These are phyloP conservation scores for Talaromyces amestolkiae DNA, from an alignment of 2,329 filamentous ascomycete species.

Conservation along the genomic window DNA sequence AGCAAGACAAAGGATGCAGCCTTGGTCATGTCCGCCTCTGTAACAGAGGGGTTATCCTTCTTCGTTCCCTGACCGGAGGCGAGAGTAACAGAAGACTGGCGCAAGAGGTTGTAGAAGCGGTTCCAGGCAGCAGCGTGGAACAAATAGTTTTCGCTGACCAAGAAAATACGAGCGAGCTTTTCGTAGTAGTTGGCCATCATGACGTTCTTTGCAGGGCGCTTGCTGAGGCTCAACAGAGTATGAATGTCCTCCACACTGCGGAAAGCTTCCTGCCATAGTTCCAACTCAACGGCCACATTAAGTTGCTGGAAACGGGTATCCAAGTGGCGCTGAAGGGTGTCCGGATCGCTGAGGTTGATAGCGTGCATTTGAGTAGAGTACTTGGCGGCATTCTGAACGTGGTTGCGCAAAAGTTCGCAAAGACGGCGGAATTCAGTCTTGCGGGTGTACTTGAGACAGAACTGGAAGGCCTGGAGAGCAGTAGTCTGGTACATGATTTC, in stretches of 20 bases:
- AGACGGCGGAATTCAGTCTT: conserved; percentile 99
- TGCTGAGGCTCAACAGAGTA: conserved; percentile 94
- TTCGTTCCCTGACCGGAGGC: conserved; percentile 85
- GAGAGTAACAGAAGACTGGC: conserved; percentile 80
- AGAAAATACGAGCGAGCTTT: conserved; percentile 96
- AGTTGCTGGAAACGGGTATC: conserved; percentile 98
- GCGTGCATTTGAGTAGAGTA: conserved; percentile 99
- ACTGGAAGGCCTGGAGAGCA: conserved; percentile 96
- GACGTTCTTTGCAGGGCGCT: conserved; percentile 94
- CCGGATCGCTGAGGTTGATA: conserved; percentile 96
- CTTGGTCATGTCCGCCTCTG: conserved; percentile 87
- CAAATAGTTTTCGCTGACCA: conserved; percentile 98
- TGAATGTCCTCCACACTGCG: conserved; percentile 98
- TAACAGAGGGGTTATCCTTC: conserved; percentile 87
- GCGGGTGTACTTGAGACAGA: conserved; percentile 95
- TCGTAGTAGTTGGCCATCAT: conserved; percentile 99
- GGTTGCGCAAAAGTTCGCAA: conserved; percentile 96
- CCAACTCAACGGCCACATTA: conserved; percentile 95
- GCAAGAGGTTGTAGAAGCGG: conserved; percentile 93
- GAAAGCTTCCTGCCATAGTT: conserved; percentile 99
- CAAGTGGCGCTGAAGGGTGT: conserved; percentile 93
- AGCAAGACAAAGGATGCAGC: conserved; percentile 93
- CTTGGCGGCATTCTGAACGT: conserved; percentile 98
- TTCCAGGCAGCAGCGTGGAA: conserved; percentile 99
- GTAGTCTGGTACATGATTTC: conserved; percentile 99